A percentile compares a stretch with the other conserved stretches of the same genome.
These are phyloP conservation scores for Phalaenopsis aphrodite DNA, from an alignment of 106 monocot species.

Conservation along the genomic window DNA sequence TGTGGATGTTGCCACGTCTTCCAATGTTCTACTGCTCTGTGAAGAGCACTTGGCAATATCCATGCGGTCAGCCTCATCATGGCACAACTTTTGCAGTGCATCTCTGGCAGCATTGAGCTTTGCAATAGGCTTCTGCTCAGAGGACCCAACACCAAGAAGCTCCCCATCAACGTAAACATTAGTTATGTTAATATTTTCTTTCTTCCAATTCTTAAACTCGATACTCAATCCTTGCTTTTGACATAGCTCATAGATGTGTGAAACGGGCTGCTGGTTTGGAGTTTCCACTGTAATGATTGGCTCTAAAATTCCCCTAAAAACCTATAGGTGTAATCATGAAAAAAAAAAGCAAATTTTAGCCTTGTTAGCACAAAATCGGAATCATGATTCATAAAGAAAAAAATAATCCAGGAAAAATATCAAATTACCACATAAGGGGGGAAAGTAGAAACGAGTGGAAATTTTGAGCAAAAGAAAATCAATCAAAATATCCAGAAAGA, in stretches of 20 bases:
- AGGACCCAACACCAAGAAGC: conserved; percentile 31
- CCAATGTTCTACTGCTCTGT: background rate
- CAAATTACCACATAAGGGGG: background rate
- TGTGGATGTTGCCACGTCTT: background rate
- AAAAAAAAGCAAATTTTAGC: background rate
- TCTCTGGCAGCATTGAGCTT: conserved; percentile 63
- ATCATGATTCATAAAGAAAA: background rate
- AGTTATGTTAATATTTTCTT: conserved; percentile 11
- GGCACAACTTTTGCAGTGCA: conserved; percentile 32
- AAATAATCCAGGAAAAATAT: background rate
- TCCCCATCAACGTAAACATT: conserved; percentile 46
- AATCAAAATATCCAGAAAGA: background rate
- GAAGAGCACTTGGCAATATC: background rate
- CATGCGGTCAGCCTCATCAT: background rate
- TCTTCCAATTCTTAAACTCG: conserved; percentile 28
- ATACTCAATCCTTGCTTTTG: conserved; percentile 35
- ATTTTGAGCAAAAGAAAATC: background rate
- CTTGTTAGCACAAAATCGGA: background rate
- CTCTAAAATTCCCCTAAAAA: conserved; percentile 41
- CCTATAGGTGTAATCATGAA: conserved; percentile 5
- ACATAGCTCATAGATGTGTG: conserved; percentile 38
- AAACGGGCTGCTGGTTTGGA: conserved; percentile 44
- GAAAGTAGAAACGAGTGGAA: background rate
- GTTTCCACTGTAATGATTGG: conserved; percentile 60
- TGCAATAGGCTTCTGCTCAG: conserved; percentile 42